Conservation (phyloP, 148 eudicot species). For the Rhododendron ovatum region DNA sequence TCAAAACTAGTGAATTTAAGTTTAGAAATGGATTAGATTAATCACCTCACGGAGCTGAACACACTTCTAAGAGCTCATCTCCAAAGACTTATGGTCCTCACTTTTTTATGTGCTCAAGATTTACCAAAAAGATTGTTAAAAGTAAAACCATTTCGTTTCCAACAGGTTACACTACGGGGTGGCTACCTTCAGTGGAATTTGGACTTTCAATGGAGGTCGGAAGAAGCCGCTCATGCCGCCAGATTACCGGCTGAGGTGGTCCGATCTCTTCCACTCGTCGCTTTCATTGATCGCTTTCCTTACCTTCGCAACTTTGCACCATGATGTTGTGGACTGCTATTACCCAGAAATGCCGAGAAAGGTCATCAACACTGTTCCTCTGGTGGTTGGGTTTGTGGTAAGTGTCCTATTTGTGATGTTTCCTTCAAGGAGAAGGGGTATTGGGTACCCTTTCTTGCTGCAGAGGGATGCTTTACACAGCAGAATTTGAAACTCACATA, state of each 20-base stretch:
- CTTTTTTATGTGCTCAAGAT: not conserved
- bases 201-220: slow-evolving; percentile 45
- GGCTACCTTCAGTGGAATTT: slow-evolving; percentile 51
- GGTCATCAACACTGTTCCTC: slow-evolving; percentile 43
- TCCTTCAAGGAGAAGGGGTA: slow-evolving; percentile 56
- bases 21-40: not conserved
- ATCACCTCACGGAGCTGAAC: not conserved
- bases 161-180: slow-evolving; percentile 30
- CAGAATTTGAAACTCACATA: slow-evolving; percentile 2
- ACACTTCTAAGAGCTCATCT: not conserved
- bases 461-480: slow-evolving; percentile 32
- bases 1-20: not conserved
- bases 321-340: slow-evolving; percentile 46
- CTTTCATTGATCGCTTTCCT: slow-evolving; percentile 47
- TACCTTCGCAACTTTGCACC: slow-evolving; percentile 44
- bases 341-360: slow-evolving; percentile 39
- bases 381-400: slow-evolving; percentile 50
- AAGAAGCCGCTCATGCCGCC: slow-evolving; percentile 34
- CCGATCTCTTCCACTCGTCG: slow-evolving; percentile 45
- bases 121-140: not conserved
- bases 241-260: slow-evolving; percentile 49
- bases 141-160: not conserved
- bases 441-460: slow-evolving; percentile 59
- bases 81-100: not conserved
- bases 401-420: slow-evolving; percentile 55